Percentiles rank a stretch among this genome's conserved stretches.
Conservation (phyloP, 164 flowering plant genomes). For the Buxus sempervirens region DNA sequence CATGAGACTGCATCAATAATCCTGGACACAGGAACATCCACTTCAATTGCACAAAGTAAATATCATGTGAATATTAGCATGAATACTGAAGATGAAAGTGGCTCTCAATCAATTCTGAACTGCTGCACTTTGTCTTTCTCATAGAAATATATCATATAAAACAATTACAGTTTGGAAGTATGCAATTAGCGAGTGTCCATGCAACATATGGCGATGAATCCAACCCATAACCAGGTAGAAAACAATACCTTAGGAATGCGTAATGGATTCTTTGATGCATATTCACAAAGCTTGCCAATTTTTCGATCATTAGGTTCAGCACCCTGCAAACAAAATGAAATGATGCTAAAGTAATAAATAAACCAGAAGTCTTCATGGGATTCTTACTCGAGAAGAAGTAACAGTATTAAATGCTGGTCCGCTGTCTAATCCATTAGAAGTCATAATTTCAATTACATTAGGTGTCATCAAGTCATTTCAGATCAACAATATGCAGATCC, state of each 20-base stretch:
- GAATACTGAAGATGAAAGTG: neutral
- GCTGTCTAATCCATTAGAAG: neutral
- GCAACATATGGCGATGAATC: neutral
- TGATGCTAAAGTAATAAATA: neutral
- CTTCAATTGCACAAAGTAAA: neutral
- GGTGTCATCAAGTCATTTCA: too few species aligned
- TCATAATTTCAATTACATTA: too few species aligned
- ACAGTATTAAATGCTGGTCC: neutral
- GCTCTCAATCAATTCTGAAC: neutral
- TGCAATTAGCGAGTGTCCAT: neutral
- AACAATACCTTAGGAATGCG: slow-evolving; percentile 67
- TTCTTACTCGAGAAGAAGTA: neutral
- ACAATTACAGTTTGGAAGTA: neutral
- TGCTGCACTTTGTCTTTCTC: neutral
- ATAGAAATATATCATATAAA: neutral
- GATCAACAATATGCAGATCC: too few species aligned
- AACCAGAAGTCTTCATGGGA: neutral
- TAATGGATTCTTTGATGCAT: slow-evolving; percentile 73
- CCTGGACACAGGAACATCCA: neutral
- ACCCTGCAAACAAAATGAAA: slow-evolving; percentile 51
- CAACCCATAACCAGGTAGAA: neutral
- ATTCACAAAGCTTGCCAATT: slow-evolving; percentile 80
- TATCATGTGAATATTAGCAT: neutral
- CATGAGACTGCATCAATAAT: neutral
- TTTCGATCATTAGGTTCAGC: slow-evolving; percentile 75